Conservation (phyloP, 305 asterid genomes). For the Solanum hybrid region DNA sequence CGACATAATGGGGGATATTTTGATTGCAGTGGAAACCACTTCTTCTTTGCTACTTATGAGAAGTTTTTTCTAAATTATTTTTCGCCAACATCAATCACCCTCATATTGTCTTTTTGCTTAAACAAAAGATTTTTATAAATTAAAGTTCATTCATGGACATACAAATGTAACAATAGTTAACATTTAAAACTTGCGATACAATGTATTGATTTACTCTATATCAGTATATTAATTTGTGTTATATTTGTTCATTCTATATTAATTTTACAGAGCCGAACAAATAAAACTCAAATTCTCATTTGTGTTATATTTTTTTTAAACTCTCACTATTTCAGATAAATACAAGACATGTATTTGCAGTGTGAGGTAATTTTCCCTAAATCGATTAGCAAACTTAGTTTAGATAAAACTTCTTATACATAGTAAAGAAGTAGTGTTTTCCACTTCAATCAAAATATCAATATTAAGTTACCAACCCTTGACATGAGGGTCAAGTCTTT, state of each 20-base stretch:
- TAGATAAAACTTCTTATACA: background rate
- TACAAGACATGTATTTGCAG: background rate
- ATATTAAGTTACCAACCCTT: slow-evolving; percentile 23
- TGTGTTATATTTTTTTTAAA: background rate
- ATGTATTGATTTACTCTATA: background rate
- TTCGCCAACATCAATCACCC: background rate
- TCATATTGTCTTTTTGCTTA: background rate
- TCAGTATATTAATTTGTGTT: background rate
- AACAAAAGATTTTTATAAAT: background rate
- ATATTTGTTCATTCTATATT: background rate
- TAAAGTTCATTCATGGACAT: background rate
- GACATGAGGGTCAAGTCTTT: slow-evolving; percentile 42
- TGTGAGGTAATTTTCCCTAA: background rate
- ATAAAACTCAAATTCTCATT: background rate
- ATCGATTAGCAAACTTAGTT: background rate
- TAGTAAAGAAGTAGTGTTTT: slow-evolving; percentile 24
- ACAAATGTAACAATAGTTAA: background rate
- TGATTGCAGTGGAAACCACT: background rate
- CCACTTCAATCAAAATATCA: slow-evolving; percentile 31
- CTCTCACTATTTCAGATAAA: background rate
- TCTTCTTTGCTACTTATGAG: background rate
- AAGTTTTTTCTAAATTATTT: background rate
- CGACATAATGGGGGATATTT: background rate
- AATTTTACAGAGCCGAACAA: fast-evolving
- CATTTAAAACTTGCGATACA: background rate